A percentile compares a stretch with the other conserved stretches of the same genome.
Evolutionary conservation across 2,329 filamentous ascomycete genomes (phyloP).

Genomic region (Volutella citrinella): DNA sequence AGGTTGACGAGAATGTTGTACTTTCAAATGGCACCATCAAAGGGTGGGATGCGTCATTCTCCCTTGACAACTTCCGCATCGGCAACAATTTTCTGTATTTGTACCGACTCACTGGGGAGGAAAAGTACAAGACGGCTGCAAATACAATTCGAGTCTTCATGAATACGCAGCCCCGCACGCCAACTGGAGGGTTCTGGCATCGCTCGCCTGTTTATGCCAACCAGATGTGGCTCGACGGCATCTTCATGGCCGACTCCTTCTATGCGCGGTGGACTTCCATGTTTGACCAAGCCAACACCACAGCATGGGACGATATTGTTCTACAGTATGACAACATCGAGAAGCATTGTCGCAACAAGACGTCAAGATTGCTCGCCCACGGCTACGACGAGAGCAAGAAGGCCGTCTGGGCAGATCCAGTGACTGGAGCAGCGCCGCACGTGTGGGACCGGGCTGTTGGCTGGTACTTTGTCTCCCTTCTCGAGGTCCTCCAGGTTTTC

Average conservation of each 20-base stretch:
- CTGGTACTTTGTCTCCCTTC: slow-evolving; percentile 49
- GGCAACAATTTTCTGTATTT: slow-evolving; percentile 49
- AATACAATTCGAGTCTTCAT: slow-evolving; percentile 42
- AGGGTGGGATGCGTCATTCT: slow-evolving; percentile 46
- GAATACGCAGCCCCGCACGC: slow-evolving; percentile 44
- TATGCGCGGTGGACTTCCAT: slow-evolving; percentile 36
- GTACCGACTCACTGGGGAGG: slow-evolving; percentile 40
- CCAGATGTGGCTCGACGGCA: slow-evolving; percentile 57
- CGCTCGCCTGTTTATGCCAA: slow-evolving; percentile 38
- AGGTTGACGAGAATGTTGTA: slow-evolving; percentile 44
- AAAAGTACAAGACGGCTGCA: slow-evolving; percentile 46
- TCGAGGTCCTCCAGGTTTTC: slow-evolving; percentile 45
- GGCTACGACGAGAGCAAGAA: slow-evolving; percentile 46
- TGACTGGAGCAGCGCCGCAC: slow-evolving; percentile 44
- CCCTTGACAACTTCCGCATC: slow-evolving; percentile 48
- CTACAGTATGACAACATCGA: slow-evolving; percentile 44
- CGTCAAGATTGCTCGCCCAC: slow-evolving; percentile 44
- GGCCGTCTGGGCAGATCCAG: slow-evolving; percentile 46
- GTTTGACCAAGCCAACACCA: slow-evolving; percentile 31
- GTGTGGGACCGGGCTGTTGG: slow-evolving; percentile 50
- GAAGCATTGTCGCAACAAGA: slow-evolving; percentile 34
- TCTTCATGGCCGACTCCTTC: slow-evolving; percentile 45
- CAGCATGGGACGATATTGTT: slow-evolving; percentile 41
- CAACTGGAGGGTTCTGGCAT: slow-evolving; percentile 48
- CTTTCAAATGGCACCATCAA: slow-evolving; percentile 43